Percentiles rank a stretch among this genome's conserved stretches.
These are phyloP conservation scores for Pelargonium citronellum DNA, from an alignment of 441 rosid species.

Conservation along the genomic window DNA sequence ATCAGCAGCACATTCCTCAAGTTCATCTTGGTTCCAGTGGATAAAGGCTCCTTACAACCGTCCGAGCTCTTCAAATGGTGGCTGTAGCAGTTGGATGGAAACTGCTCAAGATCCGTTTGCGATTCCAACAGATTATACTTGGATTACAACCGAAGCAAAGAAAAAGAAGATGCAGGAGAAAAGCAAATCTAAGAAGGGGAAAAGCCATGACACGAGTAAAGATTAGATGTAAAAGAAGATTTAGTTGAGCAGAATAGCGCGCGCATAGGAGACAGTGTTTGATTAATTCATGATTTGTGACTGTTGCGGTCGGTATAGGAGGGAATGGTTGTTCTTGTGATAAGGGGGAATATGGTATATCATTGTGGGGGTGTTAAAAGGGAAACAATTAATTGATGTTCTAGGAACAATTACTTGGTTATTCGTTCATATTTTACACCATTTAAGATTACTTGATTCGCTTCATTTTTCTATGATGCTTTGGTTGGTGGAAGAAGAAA, in stretches of 20 bases:
- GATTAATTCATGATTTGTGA: conserved; percentile 28
- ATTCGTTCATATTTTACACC: conserved; percentile 20
- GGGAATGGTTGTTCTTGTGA: conserved; percentile 22
- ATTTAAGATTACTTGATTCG: conserved; percentile 28
- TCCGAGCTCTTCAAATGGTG: conserved; percentile 40
- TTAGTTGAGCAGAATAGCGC: conserved; percentile 18
- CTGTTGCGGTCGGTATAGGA: conserved; percentile 11
- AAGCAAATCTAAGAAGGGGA: conserved; percentile 72
- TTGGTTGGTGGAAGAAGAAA: too few species aligned
- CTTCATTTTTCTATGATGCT: neutral
- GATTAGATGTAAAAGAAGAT: conserved; percentile 18
- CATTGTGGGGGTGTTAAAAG: conserved; percentile 29
- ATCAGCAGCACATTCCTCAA: conserved; percentile 34
- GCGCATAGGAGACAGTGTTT: conserved; percentile 30
- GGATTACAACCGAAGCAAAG: conserved; percentile 93
- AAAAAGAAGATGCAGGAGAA: conserved; percentile 91
- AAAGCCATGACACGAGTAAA: conserved; percentile 27
- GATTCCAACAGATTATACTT: conserved; percentile 69
- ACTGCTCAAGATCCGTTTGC: conserved; percentile 70
- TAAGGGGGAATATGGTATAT: conserved; percentile 30
- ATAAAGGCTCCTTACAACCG: conserved; percentile 78
- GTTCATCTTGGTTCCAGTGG: conserved; percentile 97
- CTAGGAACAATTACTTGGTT: conserved; percentile 29
- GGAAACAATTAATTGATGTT: conserved; percentile 26
- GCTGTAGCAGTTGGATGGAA: conserved; percentile 53